Conservation (phyloP, 1,139 yeast species). For the Saccharomycopsis crataegensis region DNA sequence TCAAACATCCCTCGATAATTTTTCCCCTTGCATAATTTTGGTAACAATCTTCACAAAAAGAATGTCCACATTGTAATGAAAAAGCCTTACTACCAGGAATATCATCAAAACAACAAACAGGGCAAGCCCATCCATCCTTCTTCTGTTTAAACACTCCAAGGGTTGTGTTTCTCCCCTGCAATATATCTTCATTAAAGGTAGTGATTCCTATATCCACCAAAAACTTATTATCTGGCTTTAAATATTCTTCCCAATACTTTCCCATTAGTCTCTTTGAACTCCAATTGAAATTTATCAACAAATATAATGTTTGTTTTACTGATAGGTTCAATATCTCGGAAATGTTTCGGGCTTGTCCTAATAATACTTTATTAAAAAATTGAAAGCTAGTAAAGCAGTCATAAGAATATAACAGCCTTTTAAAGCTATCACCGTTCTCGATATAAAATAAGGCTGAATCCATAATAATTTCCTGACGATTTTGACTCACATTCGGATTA, state of each 20-base stretch:
- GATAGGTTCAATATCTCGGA: slow-evolving; percentile 31
- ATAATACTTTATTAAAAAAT: slow-evolving; percentile 17
- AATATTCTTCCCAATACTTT: slow-evolving; percentile 51
- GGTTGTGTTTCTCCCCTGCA: no score
- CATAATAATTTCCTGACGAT: background rate
- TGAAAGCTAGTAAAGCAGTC: slow-evolving; percentile 3
- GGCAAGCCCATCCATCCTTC: slow-evolving; percentile 39
- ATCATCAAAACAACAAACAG: slow-evolving; percentile 62
- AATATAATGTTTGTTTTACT: slow-evolving; percentile 37
- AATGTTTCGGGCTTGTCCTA: slow-evolving; percentile 22
- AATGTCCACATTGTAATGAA: slow-evolving; percentile 60
- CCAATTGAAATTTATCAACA: slow-evolving; percentile 64
- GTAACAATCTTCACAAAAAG: slow-evolving; percentile 64
- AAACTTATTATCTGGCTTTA: no score
- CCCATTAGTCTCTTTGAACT: slow-evolving; percentile 67
- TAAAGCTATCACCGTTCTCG: slow-evolving; percentile 25
- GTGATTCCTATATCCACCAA: slow-evolving; percentile 44
- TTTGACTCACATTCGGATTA: no score
- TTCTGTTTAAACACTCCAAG: slow-evolving; percentile 19
- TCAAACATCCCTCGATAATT: slow-evolving; percentile 44
- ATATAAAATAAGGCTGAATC: slow-evolving; percentile 20
- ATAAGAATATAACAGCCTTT: slow-evolving; percentile 24
- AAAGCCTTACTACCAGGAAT: slow-evolving; percentile 35
- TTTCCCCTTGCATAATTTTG: slow-evolving; percentile 46
- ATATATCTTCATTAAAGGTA: slow-evolving; percentile 11